Evolutionary conservation across 2,329 filamentous ascomycete genomes (phyloP).

Genomic region (Herpotrichia juniperi): DNA sequence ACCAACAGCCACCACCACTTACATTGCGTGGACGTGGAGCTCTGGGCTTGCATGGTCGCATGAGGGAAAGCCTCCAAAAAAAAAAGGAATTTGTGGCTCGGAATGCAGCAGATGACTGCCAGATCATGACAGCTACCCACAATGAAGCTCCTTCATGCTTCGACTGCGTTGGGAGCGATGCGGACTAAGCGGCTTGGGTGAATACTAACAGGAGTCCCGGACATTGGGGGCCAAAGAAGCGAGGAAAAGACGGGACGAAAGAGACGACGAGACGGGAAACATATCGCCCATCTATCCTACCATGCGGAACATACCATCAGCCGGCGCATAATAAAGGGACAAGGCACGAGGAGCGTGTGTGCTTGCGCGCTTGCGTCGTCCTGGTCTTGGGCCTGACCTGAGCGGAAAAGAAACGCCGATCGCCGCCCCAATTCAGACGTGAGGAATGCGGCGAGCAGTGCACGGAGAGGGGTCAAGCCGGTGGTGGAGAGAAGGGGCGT

Average conservation of each 20-base stretch:
- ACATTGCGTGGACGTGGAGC: slow-evolving; percentile 30
- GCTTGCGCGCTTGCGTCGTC: slow-evolving; percentile 28
- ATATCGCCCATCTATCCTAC: slow-evolving; percentile 13
- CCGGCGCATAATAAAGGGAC: slow-evolving; percentile 17
- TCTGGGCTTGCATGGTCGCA: slow-evolving; percentile 26
- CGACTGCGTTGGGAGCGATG: slow-evolving; percentile 13
- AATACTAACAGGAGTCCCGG: slow-evolving; percentile 17
- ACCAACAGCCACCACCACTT: slow-evolving; percentile 38
- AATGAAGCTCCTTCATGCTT: slow-evolving; percentile 17
- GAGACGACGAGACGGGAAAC: slow-evolving; percentile 14
- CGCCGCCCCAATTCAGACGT: slow-evolving; percentile 21
- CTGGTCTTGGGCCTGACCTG: slow-evolving; percentile 20
- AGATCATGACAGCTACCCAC: slow-evolving; percentile 22
- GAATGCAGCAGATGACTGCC: slow-evolving; percentile 30
- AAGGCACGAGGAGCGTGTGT: slow-evolving; percentile 5
- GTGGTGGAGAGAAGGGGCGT: slow-evolving; percentile 18
- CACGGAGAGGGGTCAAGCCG: slow-evolving; percentile 12
- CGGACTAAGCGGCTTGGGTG: slow-evolving; percentile 16
- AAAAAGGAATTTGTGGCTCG: slow-evolving; percentile 22
- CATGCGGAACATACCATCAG: slow-evolving; percentile 12
- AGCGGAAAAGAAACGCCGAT: slow-evolving; percentile 26
- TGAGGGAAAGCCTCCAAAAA: slow-evolving; percentile 32
- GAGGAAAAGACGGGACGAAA: slow-evolving; percentile 17
- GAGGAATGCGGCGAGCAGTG: slow-evolving; percentile 8
- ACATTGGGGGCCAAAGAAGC: slow-evolving; percentile 27